phyloP scores from a whole-genome alignment of 331 rosid genomes.

The Pyrus hybrid region DNA sequence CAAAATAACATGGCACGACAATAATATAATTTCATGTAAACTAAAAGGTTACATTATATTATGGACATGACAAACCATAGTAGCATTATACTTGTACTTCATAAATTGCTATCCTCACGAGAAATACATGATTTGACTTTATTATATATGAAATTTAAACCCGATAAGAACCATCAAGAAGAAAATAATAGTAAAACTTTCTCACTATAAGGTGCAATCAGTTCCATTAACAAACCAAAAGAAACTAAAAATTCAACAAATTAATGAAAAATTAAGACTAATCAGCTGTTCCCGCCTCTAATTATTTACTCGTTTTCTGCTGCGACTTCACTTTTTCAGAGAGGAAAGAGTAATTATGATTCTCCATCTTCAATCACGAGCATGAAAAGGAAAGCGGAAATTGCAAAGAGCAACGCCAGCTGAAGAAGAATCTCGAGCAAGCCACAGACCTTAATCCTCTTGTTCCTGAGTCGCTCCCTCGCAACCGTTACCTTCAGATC shows the following conservation, averaged over 20 bases:
- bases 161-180: no score
- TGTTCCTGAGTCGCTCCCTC: conserved; percentile 46
- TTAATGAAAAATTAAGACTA: not conserved
- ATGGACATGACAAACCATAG: no score
- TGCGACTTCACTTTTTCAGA: not conserved
- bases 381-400: conserved; percentile 29
- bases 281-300: not conserved
- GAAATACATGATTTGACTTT: no score
- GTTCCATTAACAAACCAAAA: not conserved
- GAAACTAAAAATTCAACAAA: not conserved
- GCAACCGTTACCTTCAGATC: conserved; percentile 37
- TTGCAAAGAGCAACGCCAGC: conserved; percentile 26
- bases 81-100: no score
- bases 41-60: no score
- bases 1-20: no score
- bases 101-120: no score
- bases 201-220: no score
- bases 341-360: not conserved
- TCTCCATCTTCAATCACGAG: conserved; percentile 1
- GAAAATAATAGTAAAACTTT: no score
- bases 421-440: conserved; percentile 27
- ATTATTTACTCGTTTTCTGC: not conserved
- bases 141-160: no score
- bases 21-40: no score
- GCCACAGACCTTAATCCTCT: conserved; percentile 42